These are phyloP conservation scores for Mycena capillaripes DNA, from an alignment of 768 basidiomycete genomes.

Conservation along the genomic window DNA sequence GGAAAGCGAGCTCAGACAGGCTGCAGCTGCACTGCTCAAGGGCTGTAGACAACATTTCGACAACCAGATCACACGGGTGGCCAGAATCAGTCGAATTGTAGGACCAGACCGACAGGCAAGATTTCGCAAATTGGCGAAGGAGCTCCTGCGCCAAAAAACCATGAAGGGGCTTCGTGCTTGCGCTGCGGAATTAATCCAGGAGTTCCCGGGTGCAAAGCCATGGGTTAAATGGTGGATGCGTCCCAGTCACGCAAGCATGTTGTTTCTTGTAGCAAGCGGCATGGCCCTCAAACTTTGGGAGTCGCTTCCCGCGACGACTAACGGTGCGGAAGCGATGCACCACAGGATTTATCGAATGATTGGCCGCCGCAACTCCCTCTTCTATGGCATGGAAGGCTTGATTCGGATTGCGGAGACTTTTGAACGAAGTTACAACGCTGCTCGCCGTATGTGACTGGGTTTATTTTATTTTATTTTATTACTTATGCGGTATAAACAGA, in stretches of 20 bases:
- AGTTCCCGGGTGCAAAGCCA: conserved; percentile 40
- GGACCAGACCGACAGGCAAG: conserved; percentile 24
- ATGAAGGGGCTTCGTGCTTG: conserved; percentile 26
- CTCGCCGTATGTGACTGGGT: no score
- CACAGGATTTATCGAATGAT: conserved; percentile 33
- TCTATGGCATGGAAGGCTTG: no score
- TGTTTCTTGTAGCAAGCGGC: conserved; percentile 28
- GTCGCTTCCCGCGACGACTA: conserved; percentile 36
- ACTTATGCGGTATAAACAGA: background rate
- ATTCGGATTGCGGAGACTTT: no score
- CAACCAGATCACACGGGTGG: conserved; percentile 45
- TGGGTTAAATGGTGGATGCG: conserved; percentile 56
- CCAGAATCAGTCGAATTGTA: conserved; percentile 41
- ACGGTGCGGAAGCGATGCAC: conserved; percentile 41
- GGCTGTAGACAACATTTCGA: conserved; percentile 52
- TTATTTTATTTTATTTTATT: no score
- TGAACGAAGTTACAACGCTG: no score
- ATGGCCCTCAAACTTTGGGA: conserved; percentile 37
- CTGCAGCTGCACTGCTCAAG: conserved; percentile 36
- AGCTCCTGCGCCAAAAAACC: conserved; percentile 21
- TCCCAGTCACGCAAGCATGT: conserved; percentile 34
- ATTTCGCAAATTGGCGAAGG: conserved; percentile 37
- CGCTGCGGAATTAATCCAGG: conserved; percentile 30
- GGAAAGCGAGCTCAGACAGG: conserved; percentile 22
- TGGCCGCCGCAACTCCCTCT: background rate